These are phyloP conservation scores for Populus deltoides DNA, from an alignment of 345 rosid genomes.

Conservation along the genomic window DNA sequence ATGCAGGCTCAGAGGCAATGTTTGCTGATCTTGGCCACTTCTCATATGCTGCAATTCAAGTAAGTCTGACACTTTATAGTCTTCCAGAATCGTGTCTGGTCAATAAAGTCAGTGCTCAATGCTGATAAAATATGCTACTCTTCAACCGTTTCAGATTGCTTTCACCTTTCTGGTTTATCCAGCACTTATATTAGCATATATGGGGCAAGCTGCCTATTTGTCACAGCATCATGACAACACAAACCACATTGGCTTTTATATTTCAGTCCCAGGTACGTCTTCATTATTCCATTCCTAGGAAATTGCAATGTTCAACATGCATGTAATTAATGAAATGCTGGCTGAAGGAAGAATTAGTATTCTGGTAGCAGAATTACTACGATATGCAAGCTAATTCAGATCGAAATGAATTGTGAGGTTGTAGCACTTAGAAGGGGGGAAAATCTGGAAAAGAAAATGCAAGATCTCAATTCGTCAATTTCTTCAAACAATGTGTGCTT, in stretches of 20 bases:
- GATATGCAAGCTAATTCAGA: background rate
- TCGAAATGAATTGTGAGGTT: background rate
- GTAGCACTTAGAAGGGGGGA: background rate
- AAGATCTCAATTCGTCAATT: background rate
- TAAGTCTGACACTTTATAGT: constrained; percentile 1
- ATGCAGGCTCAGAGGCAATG: constrained; percentile 98
- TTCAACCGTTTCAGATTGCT: constrained; percentile 56
- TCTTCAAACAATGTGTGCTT: background rate
- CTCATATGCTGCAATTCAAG: constrained; percentile 92
- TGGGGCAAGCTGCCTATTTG: constrained; percentile 99
- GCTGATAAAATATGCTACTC: background rate
- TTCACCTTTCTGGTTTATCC: constrained; percentile 96
- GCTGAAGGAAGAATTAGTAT: background rate
- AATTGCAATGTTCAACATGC: background rate
- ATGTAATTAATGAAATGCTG: background rate
- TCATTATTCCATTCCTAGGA: background rate
- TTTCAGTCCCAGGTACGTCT: constrained; percentile 79
- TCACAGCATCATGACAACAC: constrained; percentile 74
- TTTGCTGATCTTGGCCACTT: constrained; percentile 99
- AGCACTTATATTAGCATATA: constrained; percentile 93
- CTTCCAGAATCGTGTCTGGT: constrained; percentile 1
- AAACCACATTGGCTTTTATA: constrained; percentile 70
- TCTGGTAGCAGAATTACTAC: background rate
- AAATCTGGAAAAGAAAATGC: background rate
- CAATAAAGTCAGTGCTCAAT: background rate